Evolutionary conservation across 2,329 filamentous ascomycete genomes (phyloP), one percentile per base, ranked within the genome.

Genomic region (Fusarium drepaniforme): DNA sequence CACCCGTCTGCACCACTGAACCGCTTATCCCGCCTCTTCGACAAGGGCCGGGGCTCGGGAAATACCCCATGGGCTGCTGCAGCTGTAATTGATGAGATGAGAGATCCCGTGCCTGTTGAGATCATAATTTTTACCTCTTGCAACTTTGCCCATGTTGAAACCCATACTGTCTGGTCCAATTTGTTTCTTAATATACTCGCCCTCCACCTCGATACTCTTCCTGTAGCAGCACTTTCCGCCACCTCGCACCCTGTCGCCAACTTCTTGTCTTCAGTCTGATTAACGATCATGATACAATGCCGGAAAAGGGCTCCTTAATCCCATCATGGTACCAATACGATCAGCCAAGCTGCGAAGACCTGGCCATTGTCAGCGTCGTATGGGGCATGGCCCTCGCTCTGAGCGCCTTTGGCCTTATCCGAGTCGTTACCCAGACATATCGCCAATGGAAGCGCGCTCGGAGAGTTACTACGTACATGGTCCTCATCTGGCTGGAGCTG

Each of bases 401-500:
- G 68, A 80, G 79, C 3, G 77, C 79, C 59, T 81, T 83, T 59
- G 82, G 79, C 53, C 75, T 75, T 56, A 77, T 83, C 68, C 83
- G 81, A 46, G 82, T 79, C 9, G 76, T 77, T 28, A 79, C 79
- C 64, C 85, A 86, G 70, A 84, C 83, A 4, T 73, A 76, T 46
- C 67, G 73, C 28, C 80, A 82, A 60, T 80, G 77, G 67, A 78
- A 75, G 38, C 78, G 82, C 53, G 81, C 81, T 67, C 76, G 79
- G 33, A 78, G 79, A 13, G 75, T 82, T 42, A 83, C 80, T 23
- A 73, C 79, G 6, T 87, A 86, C 64, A 77, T 85, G 42, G 76
- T 80, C 66, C 78, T 85, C 75, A 82, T 86, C 51, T 86, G 85
- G 85, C 61, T 80, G 23, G 84, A 86, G 68, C 77, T 84, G 53